Conservation (phyloP, 257 asterid genomes). For the Primulina eburnea region DNA sequence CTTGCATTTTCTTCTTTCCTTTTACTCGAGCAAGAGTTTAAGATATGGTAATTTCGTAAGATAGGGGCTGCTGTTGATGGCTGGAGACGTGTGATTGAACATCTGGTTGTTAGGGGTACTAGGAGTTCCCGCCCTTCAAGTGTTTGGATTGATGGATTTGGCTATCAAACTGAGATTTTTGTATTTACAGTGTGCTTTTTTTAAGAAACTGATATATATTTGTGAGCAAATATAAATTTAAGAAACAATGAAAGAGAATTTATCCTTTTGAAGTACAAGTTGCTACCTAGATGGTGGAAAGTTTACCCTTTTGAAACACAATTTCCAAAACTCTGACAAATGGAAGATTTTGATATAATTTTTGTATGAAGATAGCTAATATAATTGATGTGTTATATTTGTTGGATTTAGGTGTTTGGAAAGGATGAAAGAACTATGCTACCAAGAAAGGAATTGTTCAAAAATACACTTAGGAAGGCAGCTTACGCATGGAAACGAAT, state of each 20-base stretch:
- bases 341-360: not conserved
- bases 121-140: not conserved
- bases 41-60: not conserved
- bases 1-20: not conserved
- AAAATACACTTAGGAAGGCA: constrained; percentile 86
- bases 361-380: not conserved
- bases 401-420: constrained; percentile 55
- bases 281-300: not conserved
- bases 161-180: too few species aligned
- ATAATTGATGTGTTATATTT: constrained; percentile 6
- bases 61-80: not conserved
- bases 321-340: constrained; percentile 1
- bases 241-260: not conserved
- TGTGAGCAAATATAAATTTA: not conserved
- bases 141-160: not conserved
- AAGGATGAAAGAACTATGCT: constrained; percentile 82
- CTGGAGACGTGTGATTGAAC: not conserved
- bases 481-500: constrained; percentile 79
- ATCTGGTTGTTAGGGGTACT: not conserved
- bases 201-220: too few species aligned
- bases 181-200: too few species aligned
- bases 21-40: not conserved
- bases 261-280: not conserved
- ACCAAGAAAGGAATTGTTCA: constrained; percentile 85
- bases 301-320: not conserved